Evolutionary conservation across 768 basidiomycete species (phyloP).

Genomic region (Pilatotrama ljubarskyi): DNA sequence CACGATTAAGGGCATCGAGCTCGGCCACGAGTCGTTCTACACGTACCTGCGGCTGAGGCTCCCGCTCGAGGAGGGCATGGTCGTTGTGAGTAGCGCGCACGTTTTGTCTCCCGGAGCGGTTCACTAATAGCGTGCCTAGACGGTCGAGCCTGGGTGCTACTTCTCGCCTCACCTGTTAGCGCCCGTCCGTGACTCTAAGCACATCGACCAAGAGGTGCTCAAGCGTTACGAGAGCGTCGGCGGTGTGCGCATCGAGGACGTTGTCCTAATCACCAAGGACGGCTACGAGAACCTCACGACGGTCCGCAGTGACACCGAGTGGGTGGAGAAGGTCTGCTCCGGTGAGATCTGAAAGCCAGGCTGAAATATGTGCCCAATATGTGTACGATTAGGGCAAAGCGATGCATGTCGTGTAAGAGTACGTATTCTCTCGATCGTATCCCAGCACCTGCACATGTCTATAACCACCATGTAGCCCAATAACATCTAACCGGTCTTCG

Average conservation of each 20-base stretch:
- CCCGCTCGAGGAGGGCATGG: conserved; percentile 76
- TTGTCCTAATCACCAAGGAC: conserved; percentile 70
- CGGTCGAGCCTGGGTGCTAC: conserved; percentile 89
- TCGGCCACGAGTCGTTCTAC: conserved; percentile 66
- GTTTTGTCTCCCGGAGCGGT: not conserved
- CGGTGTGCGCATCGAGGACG: conserved; percentile 94
- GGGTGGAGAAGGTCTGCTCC: conserved; percentile 82
- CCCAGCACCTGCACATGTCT: not conserved
- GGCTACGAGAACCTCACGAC: conserved; percentile 87
- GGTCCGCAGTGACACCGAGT: conserved; percentile 77
- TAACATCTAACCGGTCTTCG: conserved; percentile 39
- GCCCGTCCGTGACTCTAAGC: conserved; percentile 57
- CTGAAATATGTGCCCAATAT: not conserved
- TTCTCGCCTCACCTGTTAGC: conserved; percentile 81
- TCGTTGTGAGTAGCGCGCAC: conserved; percentile 60
- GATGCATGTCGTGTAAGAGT: not conserved
- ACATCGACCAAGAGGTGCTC: conserved; percentile 71
- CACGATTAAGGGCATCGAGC: conserved; percentile 41
- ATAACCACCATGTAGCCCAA: not conserved
- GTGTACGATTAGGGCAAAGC: not conserved
- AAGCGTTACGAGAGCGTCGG: conserved; percentile 78
- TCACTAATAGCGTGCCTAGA: conserved; percentile 43
- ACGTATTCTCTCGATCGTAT: not conserved
- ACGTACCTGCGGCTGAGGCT: conserved; percentile 77
- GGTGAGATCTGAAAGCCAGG: conserved; percentile 43